These are phyloP conservation scores for Xylariaceae sp. DNA, from an alignment of 2,329 filamentous ascomycete species.

Conservation along the genomic window DNA sequence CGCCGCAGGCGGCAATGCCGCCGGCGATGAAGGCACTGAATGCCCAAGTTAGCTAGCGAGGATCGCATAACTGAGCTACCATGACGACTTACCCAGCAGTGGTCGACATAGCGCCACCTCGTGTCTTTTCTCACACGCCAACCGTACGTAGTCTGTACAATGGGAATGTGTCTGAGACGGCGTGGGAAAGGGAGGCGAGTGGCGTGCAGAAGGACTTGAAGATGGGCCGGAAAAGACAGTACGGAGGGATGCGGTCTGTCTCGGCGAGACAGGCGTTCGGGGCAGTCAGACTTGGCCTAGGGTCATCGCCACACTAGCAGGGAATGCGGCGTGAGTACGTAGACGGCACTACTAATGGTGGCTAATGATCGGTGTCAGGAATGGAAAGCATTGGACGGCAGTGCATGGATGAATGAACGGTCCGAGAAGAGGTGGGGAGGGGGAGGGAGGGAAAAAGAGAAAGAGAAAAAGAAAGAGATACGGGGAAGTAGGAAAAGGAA, in stretches of 20 bases:
- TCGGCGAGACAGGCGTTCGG: neutral
- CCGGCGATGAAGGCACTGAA: conserved; percentile 84
- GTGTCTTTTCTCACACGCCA: conserved; percentile 17
- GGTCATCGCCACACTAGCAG: neutral
- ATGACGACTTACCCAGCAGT: conserved; percentile 28
- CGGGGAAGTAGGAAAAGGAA: too few species aligned
- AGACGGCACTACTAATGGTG: neutral
- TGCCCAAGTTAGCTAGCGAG: conserved; percentile 4
- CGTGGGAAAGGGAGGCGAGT: neutral
- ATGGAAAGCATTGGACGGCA: too few species aligned
- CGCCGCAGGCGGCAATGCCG: conserved; percentile 93
- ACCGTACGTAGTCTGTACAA: conserved; percentile 8
- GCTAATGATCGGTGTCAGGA: neutral
- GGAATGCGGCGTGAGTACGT: neutral
- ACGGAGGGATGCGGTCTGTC: neutral
- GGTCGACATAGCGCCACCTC: conserved; percentile 29
- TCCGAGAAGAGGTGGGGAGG: too few species aligned
- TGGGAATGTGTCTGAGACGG: neutral
- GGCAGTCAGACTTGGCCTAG: neutral
- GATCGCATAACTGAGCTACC: neutral
- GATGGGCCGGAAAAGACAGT: neutral
- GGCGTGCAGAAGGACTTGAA: neutral
- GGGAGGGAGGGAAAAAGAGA: too few species aligned
- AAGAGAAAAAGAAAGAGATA: too few species aligned
- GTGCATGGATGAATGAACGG: too few species aligned